Conservation (phyloP, 768 basidiomycete species). For the Leccinum olivaceopallidum region DNA sequence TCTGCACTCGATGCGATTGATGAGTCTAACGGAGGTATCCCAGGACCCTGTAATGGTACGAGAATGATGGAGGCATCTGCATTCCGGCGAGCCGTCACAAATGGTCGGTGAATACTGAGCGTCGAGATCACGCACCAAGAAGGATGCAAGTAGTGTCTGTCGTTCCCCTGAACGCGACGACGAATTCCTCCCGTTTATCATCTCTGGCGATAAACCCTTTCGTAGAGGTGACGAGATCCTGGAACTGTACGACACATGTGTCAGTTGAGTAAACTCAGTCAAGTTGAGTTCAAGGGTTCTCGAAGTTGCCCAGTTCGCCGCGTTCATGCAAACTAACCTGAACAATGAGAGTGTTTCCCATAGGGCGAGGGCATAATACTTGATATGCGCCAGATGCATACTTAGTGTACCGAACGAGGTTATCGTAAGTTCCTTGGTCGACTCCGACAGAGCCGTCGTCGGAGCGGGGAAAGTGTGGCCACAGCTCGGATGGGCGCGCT, state of each 20-base stretch:
- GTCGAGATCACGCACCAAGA: slow-evolving; percentile 10
- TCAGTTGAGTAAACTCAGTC: slow-evolving; percentile 1
- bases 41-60: slow-evolving; percentile 21
- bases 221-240: slow-evolving; percentile 36
- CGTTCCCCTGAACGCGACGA: slow-evolving; percentile 44
- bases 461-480: slow-evolving; percentile 29
- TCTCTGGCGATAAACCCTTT: slow-evolving; percentile 49
- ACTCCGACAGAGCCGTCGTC: slow-evolving; percentile 32
- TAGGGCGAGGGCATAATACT: slow-evolving; percentile 44
- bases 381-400: slow-evolving; percentile 55
- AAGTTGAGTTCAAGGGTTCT: background rate
- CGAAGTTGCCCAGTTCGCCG: background rate
- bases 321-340: slow-evolving; percentile 33
- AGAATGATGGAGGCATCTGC: slow-evolving; percentile 27
- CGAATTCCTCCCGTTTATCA: slow-evolving; percentile 40
- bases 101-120: background rate
- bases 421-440: slow-evolving; percentile 37
- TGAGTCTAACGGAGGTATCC: slow-evolving; percentile 22
- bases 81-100: background rate
- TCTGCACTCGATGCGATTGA: background rate
- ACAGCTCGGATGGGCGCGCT: slow-evolving; percentile 6
- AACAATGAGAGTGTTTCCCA: slow-evolving; percentile 45
- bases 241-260: slow-evolving; percentile 32
- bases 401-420: slow-evolving; percentile 47
- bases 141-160: slow-evolving; percentile 25